Conservation (phyloP, 2,329 filamentous ascomycete species). For the Neonectria coccinea region DNA sequence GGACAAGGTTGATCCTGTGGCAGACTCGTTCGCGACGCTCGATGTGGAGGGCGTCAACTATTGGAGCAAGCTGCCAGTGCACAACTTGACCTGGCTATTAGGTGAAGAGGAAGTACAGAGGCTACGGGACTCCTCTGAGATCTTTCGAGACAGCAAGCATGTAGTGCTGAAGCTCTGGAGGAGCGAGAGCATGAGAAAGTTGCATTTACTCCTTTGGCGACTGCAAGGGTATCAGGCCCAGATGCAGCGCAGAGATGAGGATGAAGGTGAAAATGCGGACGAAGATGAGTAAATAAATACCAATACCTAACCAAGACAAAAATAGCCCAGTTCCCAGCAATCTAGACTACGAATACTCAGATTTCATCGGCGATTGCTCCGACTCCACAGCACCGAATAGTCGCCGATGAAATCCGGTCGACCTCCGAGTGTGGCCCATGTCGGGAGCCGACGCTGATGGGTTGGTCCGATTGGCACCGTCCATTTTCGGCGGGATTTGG, state of each 20-base stretch:
- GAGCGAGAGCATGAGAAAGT: slow-evolving; percentile 53
- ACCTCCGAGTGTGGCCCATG: slow-evolving; percentile 24
- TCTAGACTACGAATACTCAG: neutral
- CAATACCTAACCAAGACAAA: neutral
- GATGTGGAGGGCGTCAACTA: slow-evolving; percentile 52
- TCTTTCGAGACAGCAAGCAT: slow-evolving; percentile 54
- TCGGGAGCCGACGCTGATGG: slow-evolving; percentile 23
- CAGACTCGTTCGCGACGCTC: slow-evolving; percentile 59
- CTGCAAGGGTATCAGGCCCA: slow-evolving; percentile 65
- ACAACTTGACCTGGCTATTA: slow-evolving; percentile 65
- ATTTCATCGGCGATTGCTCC: neutral
- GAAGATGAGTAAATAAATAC: slow-evolving; percentile 4
- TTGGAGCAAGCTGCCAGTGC: slow-evolving; percentile 59
- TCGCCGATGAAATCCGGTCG: slow-evolving; percentile 11
- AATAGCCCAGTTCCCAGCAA: neutral
- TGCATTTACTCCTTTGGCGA: slow-evolving; percentile 68
- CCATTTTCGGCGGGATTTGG: slow-evolving; percentile 1
- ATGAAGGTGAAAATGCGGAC: neutral
- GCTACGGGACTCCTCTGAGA: slow-evolving; percentile 51
- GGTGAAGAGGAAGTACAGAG: slow-evolving; percentile 58
- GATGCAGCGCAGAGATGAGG: neutral
- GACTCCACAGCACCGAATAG: neutral
- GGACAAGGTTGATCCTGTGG: slow-evolving; percentile 36
- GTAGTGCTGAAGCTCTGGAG: slow-evolving; percentile 57
- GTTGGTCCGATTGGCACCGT: slow-evolving; percentile 23